phyloP scores from a whole-genome alignment of 2,329 filamentous ascomycete genomes.

The Zopfia rhizophila region DNA sequence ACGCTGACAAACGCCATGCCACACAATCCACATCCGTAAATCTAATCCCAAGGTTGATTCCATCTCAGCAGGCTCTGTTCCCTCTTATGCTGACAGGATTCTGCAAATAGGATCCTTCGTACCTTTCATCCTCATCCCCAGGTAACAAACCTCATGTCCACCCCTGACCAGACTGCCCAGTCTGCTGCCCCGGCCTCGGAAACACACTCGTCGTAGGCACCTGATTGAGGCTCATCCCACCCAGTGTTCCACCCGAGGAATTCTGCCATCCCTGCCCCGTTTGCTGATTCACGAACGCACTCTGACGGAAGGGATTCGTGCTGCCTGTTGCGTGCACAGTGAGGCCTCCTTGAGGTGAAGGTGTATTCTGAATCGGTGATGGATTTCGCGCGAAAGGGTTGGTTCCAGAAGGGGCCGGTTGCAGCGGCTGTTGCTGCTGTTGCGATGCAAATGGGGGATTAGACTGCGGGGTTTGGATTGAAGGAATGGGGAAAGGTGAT shows the following conservation, averaged over 20 bases:
- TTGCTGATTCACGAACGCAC: constrained; percentile 86
- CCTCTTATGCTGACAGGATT: too few species aligned
- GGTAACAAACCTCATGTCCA: constrained; percentile 11
- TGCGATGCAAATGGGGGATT: constrained; percentile 46
- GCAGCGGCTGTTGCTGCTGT: constrained; percentile 56
- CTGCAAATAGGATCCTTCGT: too few species aligned
- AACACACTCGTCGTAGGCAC: constrained; percentile 85
- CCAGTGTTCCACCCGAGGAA: constrained; percentile 80
- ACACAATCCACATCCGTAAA: too few species aligned
- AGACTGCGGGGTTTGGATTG: constrained; percentile 39
- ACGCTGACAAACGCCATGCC: too few species aligned
- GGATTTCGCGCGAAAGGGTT: constrained; percentile 74
- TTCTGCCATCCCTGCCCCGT: constrained; percentile 92
- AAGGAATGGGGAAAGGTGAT: constrained; percentile 37
- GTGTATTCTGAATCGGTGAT: constrained; percentile 50
- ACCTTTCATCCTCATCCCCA: too few species aligned
- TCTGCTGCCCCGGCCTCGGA: constrained; percentile 73
- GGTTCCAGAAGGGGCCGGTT: constrained; percentile 72
- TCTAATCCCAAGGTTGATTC: too few species aligned
- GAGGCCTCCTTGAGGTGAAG: constrained; percentile 48
- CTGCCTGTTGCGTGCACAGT: constrained; percentile 83
- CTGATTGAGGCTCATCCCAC: constrained; percentile 76
- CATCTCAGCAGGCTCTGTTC: too few species aligned
- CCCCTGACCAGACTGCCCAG: constrained; percentile 59
- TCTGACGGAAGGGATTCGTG: constrained; percentile 95